These are phyloP conservation scores for Clitoria ternatea DNA, from an alignment of 306 rosid genomes.

Conservation along the genomic window DNA sequence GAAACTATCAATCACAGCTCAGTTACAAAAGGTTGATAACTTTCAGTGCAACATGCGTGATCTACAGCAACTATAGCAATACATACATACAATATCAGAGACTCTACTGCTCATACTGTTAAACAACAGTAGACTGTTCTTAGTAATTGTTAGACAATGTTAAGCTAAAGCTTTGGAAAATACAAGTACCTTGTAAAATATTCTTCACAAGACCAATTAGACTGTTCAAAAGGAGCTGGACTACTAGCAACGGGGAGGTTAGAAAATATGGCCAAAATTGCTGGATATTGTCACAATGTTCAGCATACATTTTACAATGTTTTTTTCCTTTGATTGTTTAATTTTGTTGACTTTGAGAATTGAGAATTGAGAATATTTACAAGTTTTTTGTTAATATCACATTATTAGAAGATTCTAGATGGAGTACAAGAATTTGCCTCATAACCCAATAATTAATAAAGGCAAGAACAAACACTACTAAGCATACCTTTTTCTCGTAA, in stretches of 20 bases:
- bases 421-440: background rate
- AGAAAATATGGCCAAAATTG: background rate
- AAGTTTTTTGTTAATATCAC: background rate
- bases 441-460: slow-evolving; percentile 10
- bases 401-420: slow-evolving; percentile 5
- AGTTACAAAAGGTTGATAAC: background rate
- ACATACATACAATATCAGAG: background rate
- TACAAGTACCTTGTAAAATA: background rate
- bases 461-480: background rate
- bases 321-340: background rate
- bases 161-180: background rate
- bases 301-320: background rate
- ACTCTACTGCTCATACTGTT: background rate
- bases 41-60: background rate
- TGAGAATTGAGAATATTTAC: background rate
- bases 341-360: background rate
- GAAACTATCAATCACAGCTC: background rate
- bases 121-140: background rate
- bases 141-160: background rate
- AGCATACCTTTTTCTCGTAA: slow-evolving; percentile 66
- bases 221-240: background rate
- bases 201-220: background rate
- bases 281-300: background rate
- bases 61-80: slow-evolving; percentile 5
- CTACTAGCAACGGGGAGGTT: background rate